Base-by-base conservation (phyloP, 768 basidiomycete species). In the Hypsizygus marmoreus region DNA sequence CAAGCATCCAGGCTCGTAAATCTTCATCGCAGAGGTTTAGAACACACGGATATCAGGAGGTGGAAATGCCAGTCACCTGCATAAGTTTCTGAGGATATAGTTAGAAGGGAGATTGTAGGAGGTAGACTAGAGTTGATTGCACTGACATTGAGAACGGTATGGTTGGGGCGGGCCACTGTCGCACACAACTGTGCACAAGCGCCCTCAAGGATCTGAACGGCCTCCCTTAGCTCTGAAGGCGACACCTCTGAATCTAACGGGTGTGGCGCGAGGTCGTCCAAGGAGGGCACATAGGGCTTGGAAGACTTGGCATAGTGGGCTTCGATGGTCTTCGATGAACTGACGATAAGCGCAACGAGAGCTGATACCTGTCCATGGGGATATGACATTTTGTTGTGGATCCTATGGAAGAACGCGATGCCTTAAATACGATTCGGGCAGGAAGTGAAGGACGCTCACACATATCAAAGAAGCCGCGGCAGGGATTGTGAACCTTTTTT, bases 1-100 rank as follows among this genome's bases (percentile, higher is more conserved):
- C 11, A 74, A 42, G 26, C 65, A 68, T 5, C 65, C 61, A 12
- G 66, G 62, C 45, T 68, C 68, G 25, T 57, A 60, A 26, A 60
- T 50, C 65, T 69, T n/a, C n/a, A n/a, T n/a, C n/a, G n/a, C n/a
- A n/a, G n/a, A n/a, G n/a, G n/a, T n/a, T n/a, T n/a, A n/a, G n/a
- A n/a, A n/a, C n/a, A n/a, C n/a, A n/a, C n/a, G n/a, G n/a, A n/a
- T n/a, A n/a, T n/a, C n/a, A n/a, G n/a, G n/a, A n/a, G n/a, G n/a
- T n/a, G n/a, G n/a, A n/a, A n/a, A n/a, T n/a, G n/a, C n/a, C n/a
- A n/a, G n/a, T n/a, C 12, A 53, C 51, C 40, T 46, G 42, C 42
- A 48, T 26, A 1, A 37, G 14, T 35, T 16, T 47, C 45, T 54
- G 28, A n/a, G 24, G 16, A n/a, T n/a, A n/a, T n/a, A n/a, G 28